Evolutionary conservation across 2,329 filamentous ascomycete genomes (phyloP).

Genomic region (Calonectria crousiana): DNA sequence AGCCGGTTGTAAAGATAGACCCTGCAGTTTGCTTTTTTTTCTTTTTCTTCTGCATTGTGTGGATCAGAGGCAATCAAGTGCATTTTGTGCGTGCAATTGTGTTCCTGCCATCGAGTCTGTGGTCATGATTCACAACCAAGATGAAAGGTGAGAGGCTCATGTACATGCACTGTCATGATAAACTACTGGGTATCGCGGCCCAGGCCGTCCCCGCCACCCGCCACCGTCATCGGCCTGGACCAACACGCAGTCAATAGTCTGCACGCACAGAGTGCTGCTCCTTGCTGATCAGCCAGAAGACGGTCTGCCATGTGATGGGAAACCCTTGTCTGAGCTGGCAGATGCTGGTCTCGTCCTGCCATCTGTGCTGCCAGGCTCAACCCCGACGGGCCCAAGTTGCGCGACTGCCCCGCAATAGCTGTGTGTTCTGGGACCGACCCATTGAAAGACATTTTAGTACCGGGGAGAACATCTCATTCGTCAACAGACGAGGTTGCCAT

Average conservation of each 20-base stretch:
- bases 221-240: background rate
- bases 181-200: background rate
- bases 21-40: background rate
- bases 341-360: background rate
- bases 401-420: background rate
- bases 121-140: background rate
- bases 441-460: background rate
- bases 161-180: background rate
- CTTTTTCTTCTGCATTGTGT: background rate
- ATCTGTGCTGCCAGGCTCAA: background rate
- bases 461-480: background rate
- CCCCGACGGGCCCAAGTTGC: background rate
- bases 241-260: background rate
- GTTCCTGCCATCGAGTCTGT: background rate
- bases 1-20: background rate
- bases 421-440: background rate
- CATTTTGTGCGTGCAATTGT: background rate
- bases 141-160: background rate
- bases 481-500: background rate
- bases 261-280: background rate
- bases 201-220: background rate
- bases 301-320: background rate
- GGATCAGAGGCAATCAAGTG: background rate
- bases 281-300: background rate
- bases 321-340: slow-evolving; percentile 1